phyloP scores from a whole-genome alignment of 441 rosid species.

The Breynia disticha region DNA sequence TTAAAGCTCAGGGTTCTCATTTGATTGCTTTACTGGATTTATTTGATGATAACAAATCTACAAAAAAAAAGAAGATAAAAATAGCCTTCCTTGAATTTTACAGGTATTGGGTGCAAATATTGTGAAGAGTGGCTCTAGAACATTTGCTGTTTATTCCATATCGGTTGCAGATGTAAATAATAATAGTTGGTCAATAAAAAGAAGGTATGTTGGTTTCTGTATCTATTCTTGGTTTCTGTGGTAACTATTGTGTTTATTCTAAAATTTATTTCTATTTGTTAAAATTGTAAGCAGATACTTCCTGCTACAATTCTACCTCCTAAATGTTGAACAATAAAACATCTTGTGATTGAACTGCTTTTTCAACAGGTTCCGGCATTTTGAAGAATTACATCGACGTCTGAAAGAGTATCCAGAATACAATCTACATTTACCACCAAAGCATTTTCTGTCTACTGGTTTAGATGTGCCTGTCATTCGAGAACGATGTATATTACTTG shows the following conservation, averaged over 20 bases:
- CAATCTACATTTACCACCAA: conserved; percentile 93
- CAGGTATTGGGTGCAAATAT: conserved; percentile 98
- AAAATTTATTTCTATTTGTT: background rate
- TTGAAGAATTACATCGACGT: conserved; percentile 97
- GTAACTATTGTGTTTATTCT: background rate
- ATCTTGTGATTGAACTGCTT: conserved; percentile 12
- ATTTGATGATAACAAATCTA: conserved; percentile 10
- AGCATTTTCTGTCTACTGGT: conserved; percentile 94
- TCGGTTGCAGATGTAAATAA: conserved; percentile 78
- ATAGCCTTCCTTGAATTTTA: conserved; percentile 23
- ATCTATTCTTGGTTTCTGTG: conserved; percentile 16
- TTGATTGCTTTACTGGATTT: conserved; percentile 14
- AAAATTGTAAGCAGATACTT: conserved; percentile 2
- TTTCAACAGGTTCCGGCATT: conserved; percentile 80
- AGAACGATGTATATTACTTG: conserved; percentile 89
- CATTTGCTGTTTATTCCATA: conserved; percentile 90
- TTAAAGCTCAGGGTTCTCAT: conserved; percentile 12
- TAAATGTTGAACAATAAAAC: too few species aligned
- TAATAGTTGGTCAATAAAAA: conserved; percentile 95
- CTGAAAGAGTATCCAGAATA: conserved; percentile 88
- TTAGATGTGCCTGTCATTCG: conserved; percentile 72
- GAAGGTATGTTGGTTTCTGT: conserved; percentile 56
- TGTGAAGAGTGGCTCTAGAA: conserved; percentile 83
- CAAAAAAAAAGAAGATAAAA: too few species aligned
- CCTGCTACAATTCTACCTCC: too few species aligned